Evolutionary conservation across 768 basidiomycete genomes (phyloP).

Genomic region (Cyclocybe aegerita): DNA sequence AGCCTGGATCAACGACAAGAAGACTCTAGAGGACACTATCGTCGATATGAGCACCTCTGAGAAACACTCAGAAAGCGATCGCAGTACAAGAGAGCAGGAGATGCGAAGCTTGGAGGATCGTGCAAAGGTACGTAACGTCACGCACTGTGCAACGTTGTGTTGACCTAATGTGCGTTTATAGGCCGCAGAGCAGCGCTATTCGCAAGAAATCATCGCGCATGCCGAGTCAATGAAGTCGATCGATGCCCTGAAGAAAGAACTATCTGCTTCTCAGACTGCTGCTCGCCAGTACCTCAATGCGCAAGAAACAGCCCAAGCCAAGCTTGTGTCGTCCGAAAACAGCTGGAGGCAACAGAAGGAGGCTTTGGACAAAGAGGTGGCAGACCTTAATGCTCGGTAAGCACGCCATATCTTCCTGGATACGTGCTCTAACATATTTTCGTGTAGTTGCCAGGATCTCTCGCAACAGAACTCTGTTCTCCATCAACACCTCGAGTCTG

Average conservation of each 20-base stretch:
- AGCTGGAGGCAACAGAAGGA: constrained; percentile 85
- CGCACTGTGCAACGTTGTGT: background rate
- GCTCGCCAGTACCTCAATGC: constrained; percentile 59
- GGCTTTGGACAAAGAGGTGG: constrained; percentile 73
- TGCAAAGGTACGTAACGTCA: constrained; percentile 48
- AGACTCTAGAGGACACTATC: constrained; percentile 78
- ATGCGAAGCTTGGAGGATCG: constrained; percentile 69
- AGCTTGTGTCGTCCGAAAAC: constrained; percentile 64
- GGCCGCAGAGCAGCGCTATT: constrained; percentile 81
- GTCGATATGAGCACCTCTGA: constrained; percentile 79
- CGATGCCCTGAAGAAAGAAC: constrained; percentile 61
- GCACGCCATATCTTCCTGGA: constrained; percentile 10
- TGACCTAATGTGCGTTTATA: constrained; percentile 17
- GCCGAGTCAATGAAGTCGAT: constrained; percentile 81
- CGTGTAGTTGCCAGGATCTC: constrained; percentile 66
- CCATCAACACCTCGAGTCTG: constrained; percentile 82
- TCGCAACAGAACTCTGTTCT: constrained; percentile 73
- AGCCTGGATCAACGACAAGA: constrained; percentile 79
- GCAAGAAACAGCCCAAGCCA: constrained; percentile 74
- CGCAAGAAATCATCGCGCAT: constrained; percentile 79
- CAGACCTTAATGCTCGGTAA: constrained; percentile 70
- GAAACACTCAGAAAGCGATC: constrained; percentile 62
- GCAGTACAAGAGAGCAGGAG: constrained; percentile 60
- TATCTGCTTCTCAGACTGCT: constrained; percentile 48
- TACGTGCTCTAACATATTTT: background rate